These are phyloP conservation scores for Aspergillus floridensis DNA, from an alignment of 2,329 filamentous ascomycete genomes.

Conservation along the genomic window DNA sequence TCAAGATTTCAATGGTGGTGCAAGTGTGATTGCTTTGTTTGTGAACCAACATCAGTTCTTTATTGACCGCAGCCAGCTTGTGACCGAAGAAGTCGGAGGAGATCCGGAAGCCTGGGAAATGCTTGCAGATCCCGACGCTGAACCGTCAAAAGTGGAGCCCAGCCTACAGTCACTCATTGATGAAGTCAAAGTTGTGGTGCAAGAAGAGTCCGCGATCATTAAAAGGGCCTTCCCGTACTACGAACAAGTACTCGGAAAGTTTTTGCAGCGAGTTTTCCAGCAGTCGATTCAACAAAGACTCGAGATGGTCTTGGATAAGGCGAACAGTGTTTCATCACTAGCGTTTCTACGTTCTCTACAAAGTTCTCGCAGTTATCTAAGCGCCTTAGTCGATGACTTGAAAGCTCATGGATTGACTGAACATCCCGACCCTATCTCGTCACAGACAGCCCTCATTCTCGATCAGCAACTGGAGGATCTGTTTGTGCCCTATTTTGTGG, in stretches of 20 bases:
- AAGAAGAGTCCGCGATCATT: constrained; percentile 96
- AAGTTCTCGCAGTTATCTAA: constrained; percentile 85
- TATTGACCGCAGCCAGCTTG: constrained; percentile 89
- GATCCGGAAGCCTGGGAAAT: constrained; percentile 76
- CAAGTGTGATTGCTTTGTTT: constrained; percentile 91
- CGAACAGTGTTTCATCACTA: constrained; percentile 83
- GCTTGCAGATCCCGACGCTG: constrained; percentile 88
- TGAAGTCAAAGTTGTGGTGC: constrained; percentile 91
- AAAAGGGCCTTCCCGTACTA: constrained; percentile 95
- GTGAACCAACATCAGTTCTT: constrained; percentile 99
- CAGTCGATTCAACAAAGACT: constrained; percentile 95
- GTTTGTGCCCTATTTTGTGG: constrained; percentile 65
- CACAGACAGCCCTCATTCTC: constrained; percentile 71
- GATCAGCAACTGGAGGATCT: constrained; percentile 67
- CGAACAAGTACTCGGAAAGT: constrained; percentile 88
- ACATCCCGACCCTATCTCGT: constrained; percentile 85
- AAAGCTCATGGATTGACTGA: constrained; percentile 94
- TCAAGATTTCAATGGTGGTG: constrained; percentile 91
- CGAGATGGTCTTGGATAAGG: constrained; percentile 94
- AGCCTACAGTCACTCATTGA: constrained; percentile 89
- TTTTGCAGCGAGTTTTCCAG: constrained; percentile 93
- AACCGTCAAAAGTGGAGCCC: constrained; percentile 86
- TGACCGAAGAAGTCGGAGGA: constrained; percentile 73
- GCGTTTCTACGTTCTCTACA: constrained; percentile 90
- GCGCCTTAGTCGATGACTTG: constrained; percentile 81